Evolutionary conservation across 257 asterid genomes (phyloP).

Genomic region (Nicotiana paniculata): DNA sequence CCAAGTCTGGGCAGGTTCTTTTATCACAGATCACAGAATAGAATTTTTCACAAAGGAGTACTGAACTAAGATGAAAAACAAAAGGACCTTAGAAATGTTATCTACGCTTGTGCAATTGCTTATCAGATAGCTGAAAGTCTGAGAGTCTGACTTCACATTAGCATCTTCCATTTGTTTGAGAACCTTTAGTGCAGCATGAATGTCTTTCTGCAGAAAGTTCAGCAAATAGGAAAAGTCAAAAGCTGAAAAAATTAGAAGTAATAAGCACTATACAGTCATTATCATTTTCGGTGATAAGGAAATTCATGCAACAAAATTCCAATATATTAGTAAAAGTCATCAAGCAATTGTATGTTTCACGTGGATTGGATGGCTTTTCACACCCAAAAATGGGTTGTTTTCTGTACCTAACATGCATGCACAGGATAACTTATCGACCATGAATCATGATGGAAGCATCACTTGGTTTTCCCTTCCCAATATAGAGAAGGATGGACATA

Average conservation of each 20-base stretch:
- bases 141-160: constrained; percentile 64
- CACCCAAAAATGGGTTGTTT: not conserved
- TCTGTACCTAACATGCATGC: not conserved
- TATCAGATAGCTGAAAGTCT: constrained; percentile 76
- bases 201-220: constrained; percentile 56
- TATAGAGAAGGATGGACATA: not conserved
- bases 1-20: not conserved
- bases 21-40: not conserved
- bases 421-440: not conserved
- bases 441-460: not conserved
- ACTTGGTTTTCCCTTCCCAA: not conserved
- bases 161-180: constrained; percentile 81
- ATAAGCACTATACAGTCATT: not conserved
- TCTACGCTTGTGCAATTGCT: constrained; percentile 49
- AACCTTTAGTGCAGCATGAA: constrained; percentile 43
- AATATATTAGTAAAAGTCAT: not conserved
- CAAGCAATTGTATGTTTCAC: not conserved
- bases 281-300: not conserved
- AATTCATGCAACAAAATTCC: constrained; percentile 14
- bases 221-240: constrained; percentile 21
- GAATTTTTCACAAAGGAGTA: not conserved
- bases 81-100: constrained; percentile 60
- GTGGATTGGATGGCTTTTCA: not conserved
- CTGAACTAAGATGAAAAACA: not conserved
- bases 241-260: constrained; percentile 18